Percentiles rank a stretch among this genome's conserved stretches.
These are phyloP conservation scores for Cucurbita ficifolia DNA, from an alignment of 306 rosid genomes.

Conservation along the genomic window DNA sequence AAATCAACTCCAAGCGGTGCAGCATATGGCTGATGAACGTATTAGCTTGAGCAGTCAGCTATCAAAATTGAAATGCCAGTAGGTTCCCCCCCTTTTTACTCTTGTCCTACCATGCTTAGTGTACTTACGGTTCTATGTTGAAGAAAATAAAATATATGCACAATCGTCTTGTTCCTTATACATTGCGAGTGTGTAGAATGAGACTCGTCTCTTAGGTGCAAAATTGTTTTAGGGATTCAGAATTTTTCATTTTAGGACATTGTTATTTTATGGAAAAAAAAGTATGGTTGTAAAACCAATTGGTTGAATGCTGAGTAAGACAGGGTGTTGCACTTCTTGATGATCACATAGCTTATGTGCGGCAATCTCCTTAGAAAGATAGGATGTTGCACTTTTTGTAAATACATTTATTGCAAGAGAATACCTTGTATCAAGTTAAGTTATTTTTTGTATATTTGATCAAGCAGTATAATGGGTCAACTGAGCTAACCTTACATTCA, in stretches of 20 bases:
- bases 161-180: not conserved
- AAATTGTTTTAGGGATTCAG: not conserved
- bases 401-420: not conserved
- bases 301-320: not conserved
- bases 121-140: not conserved
- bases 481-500: not conserved
- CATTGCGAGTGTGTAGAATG: not conserved
- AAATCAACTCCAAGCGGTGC: slow-evolving; percentile 75
- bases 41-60: slow-evolving; percentile 82
- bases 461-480: not conserved
- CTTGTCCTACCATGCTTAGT: not conserved
- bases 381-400: not conserved
- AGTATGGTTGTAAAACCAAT: not conserved
- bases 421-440: not conserved
- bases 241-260: not conserved
- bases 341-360: not conserved
- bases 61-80: slow-evolving; percentile 89
- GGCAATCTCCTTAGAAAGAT: not conserved
- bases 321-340: not conserved
- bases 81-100: slow-evolving; percentile 15
- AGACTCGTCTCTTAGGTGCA: not conserved
- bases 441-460: not conserved
- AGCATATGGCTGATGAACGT: slow-evolving; percentile 84
- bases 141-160: not conserved
- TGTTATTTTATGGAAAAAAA: not conserved